Conservation (phyloP, 768 basidiomycete species). For the Lentinus tigrinus region DNA sequence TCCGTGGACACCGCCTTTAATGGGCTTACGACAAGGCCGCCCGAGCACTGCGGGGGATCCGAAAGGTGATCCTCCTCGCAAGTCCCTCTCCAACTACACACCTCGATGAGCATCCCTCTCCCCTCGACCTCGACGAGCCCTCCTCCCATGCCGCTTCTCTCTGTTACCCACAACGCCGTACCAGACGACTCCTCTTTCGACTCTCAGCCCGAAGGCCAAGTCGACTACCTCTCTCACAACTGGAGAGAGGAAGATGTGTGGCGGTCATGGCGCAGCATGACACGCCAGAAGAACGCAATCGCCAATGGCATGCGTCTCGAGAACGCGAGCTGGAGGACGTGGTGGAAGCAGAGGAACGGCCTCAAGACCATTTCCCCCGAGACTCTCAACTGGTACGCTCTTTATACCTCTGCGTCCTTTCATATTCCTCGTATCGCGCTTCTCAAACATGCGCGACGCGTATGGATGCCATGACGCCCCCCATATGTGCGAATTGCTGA, state of each 20-base stretch:
- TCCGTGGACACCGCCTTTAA: neutral
- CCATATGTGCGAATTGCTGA: constrained; percentile 1
- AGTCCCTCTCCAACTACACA: neutral
- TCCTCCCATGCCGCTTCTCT: constrained; percentile 67
- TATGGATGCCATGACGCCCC: constrained; percentile 11
- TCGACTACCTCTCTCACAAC: constrained; percentile 97
- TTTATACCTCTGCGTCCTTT: constrained; percentile 8
- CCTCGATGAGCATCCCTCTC: constrained; percentile 22
- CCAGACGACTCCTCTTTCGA: constrained; percentile 80
- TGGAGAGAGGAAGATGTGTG: constrained; percentile 99
- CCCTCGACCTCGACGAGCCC: constrained; percentile 43
- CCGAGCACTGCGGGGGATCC: constrained; percentile 11
- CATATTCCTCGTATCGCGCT: constrained; percentile 16
- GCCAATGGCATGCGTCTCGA: constrained; percentile 92
- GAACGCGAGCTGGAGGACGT: constrained; percentile 98
- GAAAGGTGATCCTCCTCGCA: neutral
- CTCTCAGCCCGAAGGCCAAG: constrained; percentile 87
- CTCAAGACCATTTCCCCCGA: constrained; percentile 94
- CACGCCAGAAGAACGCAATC: constrained; percentile 96
- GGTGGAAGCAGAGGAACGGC: constrained; percentile 99
- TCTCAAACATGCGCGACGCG: constrained; percentile 9
- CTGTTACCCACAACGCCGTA: constrained; percentile 51
- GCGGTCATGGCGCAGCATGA: constrained; percentile 99
- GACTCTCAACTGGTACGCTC: constrained; percentile 91
- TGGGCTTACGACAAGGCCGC: constrained; percentile 9